Evolutionary conservation across 257 asterid species (phyloP).

Genomic region (Apocynum venetum): DNA sequence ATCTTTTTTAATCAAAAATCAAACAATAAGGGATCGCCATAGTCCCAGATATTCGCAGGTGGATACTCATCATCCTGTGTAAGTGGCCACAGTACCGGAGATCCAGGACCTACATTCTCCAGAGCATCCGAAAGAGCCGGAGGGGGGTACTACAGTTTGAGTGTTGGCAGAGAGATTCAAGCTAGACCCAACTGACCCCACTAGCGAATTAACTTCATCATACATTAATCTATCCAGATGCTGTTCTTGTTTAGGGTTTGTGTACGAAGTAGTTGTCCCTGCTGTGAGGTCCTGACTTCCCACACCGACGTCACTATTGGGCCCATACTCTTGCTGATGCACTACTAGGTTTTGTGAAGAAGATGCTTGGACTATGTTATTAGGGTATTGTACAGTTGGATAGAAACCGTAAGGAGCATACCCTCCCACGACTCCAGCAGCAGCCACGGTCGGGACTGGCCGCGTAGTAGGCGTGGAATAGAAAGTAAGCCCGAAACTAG

Average conservation of each 20-base stretch:
- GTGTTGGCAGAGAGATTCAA: constrained; percentile 24
- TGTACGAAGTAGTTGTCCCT: constrained; percentile 19
- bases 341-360: constrained; percentile 13
- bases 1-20: constrained; percentile 42
- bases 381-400: constrained; percentile 47
- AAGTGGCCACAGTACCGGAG: constrained; percentile 54
- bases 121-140: constrained; percentile 34
- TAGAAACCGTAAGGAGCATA: constrained; percentile 47
- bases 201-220: constrained; percentile 45
- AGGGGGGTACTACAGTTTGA: constrained; percentile 21
- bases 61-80: constrained; percentile 50
- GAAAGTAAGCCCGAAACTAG: constrained; percentile 46
- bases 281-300: constrained; percentile 28
- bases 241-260: constrained; percentile 42
- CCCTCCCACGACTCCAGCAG: constrained; percentile 4
- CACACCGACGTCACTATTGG: not conserved
- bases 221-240: constrained; percentile 17
- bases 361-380: constrained; percentile 12
- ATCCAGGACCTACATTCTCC: constrained; percentile 25
- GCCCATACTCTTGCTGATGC: constrained; percentile 29
- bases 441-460: constrained; percentile 9
- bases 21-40: constrained; percentile 60
- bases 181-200: constrained; percentile 36
- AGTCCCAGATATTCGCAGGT: constrained; percentile 60
- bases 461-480: constrained; percentile 19